phyloP scores from a whole-genome alignment of 1,284 basidiomycete genomes.

The Erythrobasidium hasegawianum region DNA sequence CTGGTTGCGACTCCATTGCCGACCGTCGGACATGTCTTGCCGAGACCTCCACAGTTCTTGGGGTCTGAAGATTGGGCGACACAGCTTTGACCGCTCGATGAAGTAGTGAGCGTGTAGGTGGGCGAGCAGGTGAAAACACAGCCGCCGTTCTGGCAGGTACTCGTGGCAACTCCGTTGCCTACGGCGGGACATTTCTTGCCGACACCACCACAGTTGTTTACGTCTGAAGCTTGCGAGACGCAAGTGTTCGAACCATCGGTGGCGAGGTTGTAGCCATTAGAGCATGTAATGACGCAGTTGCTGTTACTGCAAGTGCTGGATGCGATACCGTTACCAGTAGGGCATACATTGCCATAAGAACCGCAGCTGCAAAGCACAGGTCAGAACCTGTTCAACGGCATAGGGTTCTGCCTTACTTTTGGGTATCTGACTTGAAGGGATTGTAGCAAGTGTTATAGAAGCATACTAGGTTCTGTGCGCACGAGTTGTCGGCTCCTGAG shows the following conservation, averaged over 20 bases:
- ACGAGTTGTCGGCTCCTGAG: too few species aligned
- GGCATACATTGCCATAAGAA: conserved; percentile 17
- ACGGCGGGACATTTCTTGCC: conserved; percentile 15
- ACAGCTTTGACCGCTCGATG: neutral
- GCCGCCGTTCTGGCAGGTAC: neutral
- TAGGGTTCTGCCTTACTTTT: too few species aligned
- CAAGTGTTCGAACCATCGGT: neutral
- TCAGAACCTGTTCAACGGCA: neutral
- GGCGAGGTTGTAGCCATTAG: conserved; percentile 28
- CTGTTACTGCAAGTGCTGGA: conserved; percentile 25
- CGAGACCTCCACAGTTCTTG: conserved; percentile 14
- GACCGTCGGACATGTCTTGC: neutral
- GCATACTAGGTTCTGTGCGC: too few species aligned
- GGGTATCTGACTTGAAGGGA: neutral
- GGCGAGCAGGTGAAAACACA: conserved; percentile 7
- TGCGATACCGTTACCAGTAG: conserved; percentile 16
- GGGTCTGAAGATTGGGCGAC: conserved; percentile 5
- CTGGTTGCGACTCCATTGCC: neutral
- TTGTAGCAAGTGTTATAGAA: neutral
- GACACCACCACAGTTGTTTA: conserved; percentile 18
- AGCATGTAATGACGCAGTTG: conserved; percentile 34
- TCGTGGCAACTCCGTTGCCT: neutral
- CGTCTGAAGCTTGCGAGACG: neutral
- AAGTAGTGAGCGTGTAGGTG: neutral
- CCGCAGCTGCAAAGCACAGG: conserved; percentile 34